Percentiles rank a stretch among this genome's conserved stretches.
Evolutionary conservation across 2,329 filamentous ascomycete species (phyloP).

Genomic region (Teratosphaeria nubilosa): DNA sequence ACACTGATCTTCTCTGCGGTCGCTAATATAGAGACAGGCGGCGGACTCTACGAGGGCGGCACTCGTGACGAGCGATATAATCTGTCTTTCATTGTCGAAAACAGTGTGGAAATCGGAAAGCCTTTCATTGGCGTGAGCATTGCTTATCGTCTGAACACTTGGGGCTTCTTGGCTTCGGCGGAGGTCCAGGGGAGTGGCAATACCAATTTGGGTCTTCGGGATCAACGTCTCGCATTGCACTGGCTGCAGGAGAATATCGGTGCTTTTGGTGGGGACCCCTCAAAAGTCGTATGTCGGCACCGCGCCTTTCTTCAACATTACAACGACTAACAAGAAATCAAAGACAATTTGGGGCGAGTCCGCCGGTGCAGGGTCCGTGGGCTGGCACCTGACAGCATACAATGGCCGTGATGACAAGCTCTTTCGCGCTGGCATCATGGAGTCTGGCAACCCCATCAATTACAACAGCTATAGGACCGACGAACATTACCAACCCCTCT

Average conservation of each 20-base stretch:
- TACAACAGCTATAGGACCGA: slow-evolving; percentile 12
- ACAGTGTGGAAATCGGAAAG: slow-evolving; percentile 13
- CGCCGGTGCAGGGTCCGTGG: slow-evolving; percentile 36
- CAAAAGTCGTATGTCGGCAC: slow-evolving; percentile 39
- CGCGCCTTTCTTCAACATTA: not conserved
- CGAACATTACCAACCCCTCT: slow-evolving; percentile 43
- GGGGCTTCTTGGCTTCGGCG: slow-evolving; percentile 43
- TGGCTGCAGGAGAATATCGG: slow-evolving; percentile 52
- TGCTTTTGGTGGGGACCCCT: slow-evolving; percentile 49
- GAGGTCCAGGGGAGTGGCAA: slow-evolving; percentile 31
- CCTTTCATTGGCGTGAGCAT: slow-evolving; percentile 48
- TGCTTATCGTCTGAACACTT: slow-evolving; percentile 52
- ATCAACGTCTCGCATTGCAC: slow-evolving; percentile 49
- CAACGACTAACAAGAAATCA: not conserved
- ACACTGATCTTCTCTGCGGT: not conserved
- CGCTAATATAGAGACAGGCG: slow-evolving; percentile 6
- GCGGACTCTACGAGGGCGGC: slow-evolving; percentile 15
- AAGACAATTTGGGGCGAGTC: slow-evolving; percentile 11
- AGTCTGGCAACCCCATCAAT: slow-evolving; percentile 26
- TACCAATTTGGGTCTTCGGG: slow-evolving; percentile 53
- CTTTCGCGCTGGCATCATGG: slow-evolving; percentile 38
- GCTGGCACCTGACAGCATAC: slow-evolving; percentile 38
- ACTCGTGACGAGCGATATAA: slow-evolving; percentile 18
- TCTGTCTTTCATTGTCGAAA: slow-evolving; percentile 19
- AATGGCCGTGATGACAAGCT: slow-evolving; percentile 38